phyloP scores from a whole-genome alignment of 768 basidiomycete genomes.

The Suillus paluster region DNA sequence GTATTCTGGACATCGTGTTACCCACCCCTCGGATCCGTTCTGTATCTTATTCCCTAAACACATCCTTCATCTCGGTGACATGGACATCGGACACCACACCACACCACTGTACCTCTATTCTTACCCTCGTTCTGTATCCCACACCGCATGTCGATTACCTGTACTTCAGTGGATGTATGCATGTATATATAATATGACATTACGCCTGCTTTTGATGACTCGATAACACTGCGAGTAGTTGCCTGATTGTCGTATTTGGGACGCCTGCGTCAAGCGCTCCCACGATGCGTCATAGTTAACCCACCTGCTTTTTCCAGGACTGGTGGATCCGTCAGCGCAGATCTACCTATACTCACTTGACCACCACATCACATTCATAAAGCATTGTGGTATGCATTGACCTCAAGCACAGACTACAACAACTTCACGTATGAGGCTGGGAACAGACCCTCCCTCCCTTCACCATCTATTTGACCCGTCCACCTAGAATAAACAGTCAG shows the following conservation, averaged over 20 bases:
- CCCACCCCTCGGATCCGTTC: conserved; percentile 3
- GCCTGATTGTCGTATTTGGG: not conserved
- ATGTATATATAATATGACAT: not conserved
- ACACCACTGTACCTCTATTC: conserved; percentile 31
- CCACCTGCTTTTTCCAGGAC: not conserved
- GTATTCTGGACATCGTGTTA: conserved; percentile 28
- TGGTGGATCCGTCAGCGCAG: not conserved
- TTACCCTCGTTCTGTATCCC: conserved; percentile 37
- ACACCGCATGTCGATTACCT: not conserved
- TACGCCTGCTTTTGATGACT: not conserved
- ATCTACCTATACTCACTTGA: not conserved
- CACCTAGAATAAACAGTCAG: conserved; percentile 51
- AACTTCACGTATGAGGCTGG: conserved; percentile 72
- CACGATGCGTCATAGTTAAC: too few relatives aligned
- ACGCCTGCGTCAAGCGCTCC: too few relatives aligned
- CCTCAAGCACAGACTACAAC: conserved; percentile 37
- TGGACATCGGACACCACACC: conserved; percentile 30
- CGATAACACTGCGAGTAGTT: not conserved
- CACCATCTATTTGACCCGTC: conserved; percentile 65
- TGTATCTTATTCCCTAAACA: conserved; percentile 7
- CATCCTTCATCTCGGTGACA: conserved; percentile 19
- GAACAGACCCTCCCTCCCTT: conserved; percentile 61
- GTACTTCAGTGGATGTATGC: not conserved
- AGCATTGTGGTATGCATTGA: not conserved
- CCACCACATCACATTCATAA: not conserved